These are phyloP conservation scores for Naganishia friedmannii DNA, from an alignment of 768 basidiomycete genomes.

Conservation along the genomic window DNA sequence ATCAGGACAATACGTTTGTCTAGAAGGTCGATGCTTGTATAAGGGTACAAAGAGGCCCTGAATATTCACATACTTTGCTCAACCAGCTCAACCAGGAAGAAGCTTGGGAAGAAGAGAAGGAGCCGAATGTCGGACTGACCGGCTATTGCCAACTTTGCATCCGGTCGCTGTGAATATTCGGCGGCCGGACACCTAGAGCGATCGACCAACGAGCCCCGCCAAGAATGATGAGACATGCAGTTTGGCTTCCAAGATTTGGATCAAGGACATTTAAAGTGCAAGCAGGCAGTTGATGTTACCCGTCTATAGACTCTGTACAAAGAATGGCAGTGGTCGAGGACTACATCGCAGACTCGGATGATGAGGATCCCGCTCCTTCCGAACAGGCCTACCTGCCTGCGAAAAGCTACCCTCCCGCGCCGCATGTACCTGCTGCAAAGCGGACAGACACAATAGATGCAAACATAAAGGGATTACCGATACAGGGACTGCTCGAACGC, in stretches of 20 bases:
- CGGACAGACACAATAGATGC: not conserved
- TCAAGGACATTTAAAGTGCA: not conserved
- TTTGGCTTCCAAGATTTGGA: not conserved
- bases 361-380: not conserved
- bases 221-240: constrained; percentile 7
- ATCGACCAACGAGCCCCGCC: not conserved
- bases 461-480: constrained; percentile 14
- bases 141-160: constrained; percentile 4
- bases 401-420: not conserved
- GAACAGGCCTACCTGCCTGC: not conserved
- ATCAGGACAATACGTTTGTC: not conserved
- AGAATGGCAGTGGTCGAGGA: constrained; percentile 16
- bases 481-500: not conserved
- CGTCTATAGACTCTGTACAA: too few relatives aligned
- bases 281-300: too few relatives aligned
- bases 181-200: not conserved
- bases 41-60: too few relatives aligned
- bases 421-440: not conserved
- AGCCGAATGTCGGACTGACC: constrained; percentile 5
- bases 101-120: not conserved
- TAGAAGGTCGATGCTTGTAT: not conserved
- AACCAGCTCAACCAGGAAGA: not conserved
- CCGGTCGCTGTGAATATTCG: not conserved
- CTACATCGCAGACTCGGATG: constrained; percentile 16
- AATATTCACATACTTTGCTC: not conserved